A percentile compares a stretch with the other conserved stretches of the same genome.
Evolutionary conservation across 2,329 filamentous ascomycete species (phyloP).

Genomic region (Rutstroemia sp.): DNA sequence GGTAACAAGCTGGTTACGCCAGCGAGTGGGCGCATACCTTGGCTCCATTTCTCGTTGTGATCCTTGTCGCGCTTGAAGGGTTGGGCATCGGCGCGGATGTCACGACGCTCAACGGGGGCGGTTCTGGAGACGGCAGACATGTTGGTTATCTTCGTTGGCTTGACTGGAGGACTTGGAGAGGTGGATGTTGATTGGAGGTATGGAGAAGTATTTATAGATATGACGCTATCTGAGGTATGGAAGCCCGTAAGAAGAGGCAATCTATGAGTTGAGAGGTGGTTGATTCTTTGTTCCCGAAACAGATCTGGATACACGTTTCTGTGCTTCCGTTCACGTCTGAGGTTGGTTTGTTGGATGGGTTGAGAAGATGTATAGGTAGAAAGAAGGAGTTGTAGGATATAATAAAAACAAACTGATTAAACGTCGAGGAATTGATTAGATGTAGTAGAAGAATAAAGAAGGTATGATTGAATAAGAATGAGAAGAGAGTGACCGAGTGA

Average conservation of each 20-base stretch:
- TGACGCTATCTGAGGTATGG: not conserved
- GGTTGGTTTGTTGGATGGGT: not conserved
- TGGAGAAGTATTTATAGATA: not conserved
- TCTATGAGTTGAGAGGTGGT: not conserved
- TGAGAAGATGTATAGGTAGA: not conserved
- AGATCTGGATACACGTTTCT: not conserved
- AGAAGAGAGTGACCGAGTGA: not conserved
- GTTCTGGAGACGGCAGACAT: slow-evolving; percentile 26
- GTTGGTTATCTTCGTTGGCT: not conserved
- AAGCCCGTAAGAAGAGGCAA: not conserved
- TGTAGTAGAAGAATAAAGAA: too few relatives aligned
- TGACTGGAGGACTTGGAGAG: not conserved
- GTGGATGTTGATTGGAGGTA: not conserved
- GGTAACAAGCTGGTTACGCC: slow-evolving; percentile 6
- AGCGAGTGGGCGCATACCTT: slow-evolving; percentile 18
- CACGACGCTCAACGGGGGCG: slow-evolving; percentile 20
- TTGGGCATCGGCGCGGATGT: slow-evolving; percentile 26
- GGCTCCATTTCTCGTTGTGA: slow-evolving; percentile 24
- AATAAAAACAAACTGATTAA: not conserved
- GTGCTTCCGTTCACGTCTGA: slow-evolving; percentile 1
- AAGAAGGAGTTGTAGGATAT: not conserved
- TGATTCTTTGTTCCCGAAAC: slow-evolving; percentile 7
- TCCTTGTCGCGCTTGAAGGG: slow-evolving; percentile 28
- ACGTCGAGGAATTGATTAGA: not conserved
- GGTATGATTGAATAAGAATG: too few relatives aligned